Percentiles rank a stretch among this genome's conserved stretches.
These are phyloP conservation scores for Sugiyamaella valdiviana DNA, from an alignment of 805 yeast species.

Conservation along the genomic window DNA sequence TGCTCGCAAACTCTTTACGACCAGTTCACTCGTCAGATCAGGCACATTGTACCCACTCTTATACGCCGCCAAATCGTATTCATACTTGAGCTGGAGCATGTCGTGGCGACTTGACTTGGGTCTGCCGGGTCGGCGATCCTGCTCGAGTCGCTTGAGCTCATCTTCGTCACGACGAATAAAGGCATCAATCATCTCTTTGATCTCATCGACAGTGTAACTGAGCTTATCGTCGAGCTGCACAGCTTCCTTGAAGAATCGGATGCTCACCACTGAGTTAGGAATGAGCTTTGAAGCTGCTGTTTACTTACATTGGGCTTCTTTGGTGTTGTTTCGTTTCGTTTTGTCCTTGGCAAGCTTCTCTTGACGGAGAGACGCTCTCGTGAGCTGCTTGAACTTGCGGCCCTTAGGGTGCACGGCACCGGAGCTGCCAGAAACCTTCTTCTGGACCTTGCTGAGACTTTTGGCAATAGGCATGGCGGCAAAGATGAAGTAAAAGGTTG, in stretches of 20 bases:
- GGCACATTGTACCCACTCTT: conserved; percentile 67
- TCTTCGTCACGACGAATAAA: conserved; percentile 63
- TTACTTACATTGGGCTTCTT: conserved; percentile 24
- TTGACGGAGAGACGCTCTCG: conserved; percentile 83
- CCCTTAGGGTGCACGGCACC: conserved; percentile 78
- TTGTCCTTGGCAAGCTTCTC: conserved; percentile 58
- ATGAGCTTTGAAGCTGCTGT: not conserved
- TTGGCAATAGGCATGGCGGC: conserved; percentile 60
- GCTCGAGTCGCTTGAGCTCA: conserved; percentile 58
- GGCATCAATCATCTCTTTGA: conserved; percentile 53
- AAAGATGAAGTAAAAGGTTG: not conserved
- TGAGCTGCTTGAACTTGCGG: conserved; percentile 75
- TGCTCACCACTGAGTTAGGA: conserved; percentile 38
- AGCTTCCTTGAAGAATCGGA: conserved; percentile 56
- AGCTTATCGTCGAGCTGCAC: conserved; percentile 37
- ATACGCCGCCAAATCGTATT: conserved; percentile 57
- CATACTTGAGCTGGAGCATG: conserved; percentile 52
- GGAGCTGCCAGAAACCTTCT: conserved; percentile 49
- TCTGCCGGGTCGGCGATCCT: conserved; percentile 76
- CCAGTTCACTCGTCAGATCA: conserved; percentile 54
- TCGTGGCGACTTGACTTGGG: conserved; percentile 72
- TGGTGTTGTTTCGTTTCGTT: conserved; percentile 46
- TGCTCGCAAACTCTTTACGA: conserved; percentile 51
- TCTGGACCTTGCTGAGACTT: conserved; percentile 57
- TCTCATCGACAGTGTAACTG: conserved; percentile 50